Percentiles rank a stretch among this genome's conserved stretches.
phyloP scores from a whole-genome alignment of 2,329 filamentous ascomycete species.

The Colletotrichum gigasporum region DNA sequence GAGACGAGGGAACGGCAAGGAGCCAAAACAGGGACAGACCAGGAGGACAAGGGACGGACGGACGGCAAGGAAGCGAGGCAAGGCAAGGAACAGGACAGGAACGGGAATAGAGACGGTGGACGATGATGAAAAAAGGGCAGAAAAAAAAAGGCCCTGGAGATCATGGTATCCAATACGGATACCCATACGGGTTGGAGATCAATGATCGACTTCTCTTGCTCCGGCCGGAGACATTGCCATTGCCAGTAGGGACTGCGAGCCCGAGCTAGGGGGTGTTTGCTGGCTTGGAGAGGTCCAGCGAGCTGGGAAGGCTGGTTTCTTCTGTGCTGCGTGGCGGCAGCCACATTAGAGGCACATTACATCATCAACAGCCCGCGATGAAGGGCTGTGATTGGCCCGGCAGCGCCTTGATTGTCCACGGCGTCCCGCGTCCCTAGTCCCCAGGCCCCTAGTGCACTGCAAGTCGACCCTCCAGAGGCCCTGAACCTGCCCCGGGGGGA shows the following conservation, averaged over 20 bases:
- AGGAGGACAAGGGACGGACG: neutral
- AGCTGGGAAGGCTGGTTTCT: neutral
- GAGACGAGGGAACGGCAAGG: neutral
- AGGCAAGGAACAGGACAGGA: neutral
- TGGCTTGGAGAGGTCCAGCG: neutral
- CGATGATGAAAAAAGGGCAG: neutral
- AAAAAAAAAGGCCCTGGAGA: conserved; percentile 22
- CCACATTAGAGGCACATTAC: neutral
- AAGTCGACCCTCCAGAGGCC: too few relatives aligned
- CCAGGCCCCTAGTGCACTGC: too few relatives aligned
- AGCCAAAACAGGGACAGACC: neutral
- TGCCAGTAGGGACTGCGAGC: conserved; percentile 8
- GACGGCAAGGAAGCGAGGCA: neutral
- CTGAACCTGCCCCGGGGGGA: neutral
- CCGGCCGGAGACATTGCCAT: conserved; percentile 4
- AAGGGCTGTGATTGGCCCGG: neutral
- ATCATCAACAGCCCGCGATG: conserved; percentile 3
- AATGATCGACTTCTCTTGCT: neutral
- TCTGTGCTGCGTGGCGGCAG: neutral
- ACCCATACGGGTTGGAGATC: conserved; percentile 12
- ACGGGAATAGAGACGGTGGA: neutral
- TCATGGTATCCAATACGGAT: neutral
- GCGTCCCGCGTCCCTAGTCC: conserved; percentile 4
- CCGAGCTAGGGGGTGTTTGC: too few relatives aligned
- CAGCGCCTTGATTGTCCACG: neutral